These are phyloP conservation scores for Penicillium nucicola DNA, from an alignment of 495 filamentous ascomycete genomes.

Conservation along the genomic window DNA sequence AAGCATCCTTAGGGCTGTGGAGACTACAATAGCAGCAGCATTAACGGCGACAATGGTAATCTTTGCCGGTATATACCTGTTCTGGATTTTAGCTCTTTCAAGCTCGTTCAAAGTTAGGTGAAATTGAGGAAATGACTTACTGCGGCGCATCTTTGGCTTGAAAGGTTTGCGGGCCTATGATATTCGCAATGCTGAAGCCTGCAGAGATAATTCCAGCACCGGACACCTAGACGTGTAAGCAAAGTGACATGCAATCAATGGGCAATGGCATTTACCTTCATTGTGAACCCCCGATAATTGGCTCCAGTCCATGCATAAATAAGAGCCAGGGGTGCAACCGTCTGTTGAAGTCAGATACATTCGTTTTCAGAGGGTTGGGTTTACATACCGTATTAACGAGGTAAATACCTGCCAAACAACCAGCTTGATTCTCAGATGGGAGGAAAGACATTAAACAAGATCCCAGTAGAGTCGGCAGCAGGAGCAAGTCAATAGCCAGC, in stretches of 20 bases:
- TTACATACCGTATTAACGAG: conserved; percentile 49
- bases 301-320: conserved; percentile 45
- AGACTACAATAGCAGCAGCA: conserved; percentile 37
- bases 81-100: too few relatives aligned
- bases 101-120: too few relatives aligned
- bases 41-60: conserved; percentile 52
- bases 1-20: conserved; percentile 32
- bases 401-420: conserved; percentile 61
- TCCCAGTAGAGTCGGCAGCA: conserved; percentile 47
- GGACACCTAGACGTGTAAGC: conserved; percentile 10
- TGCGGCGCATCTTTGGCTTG: conserved; percentile 46
- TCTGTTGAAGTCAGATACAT: conserved; percentile 10
- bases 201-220: conserved; percentile 39
- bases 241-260: neutral
- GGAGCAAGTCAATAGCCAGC: conserved; percentile 38
- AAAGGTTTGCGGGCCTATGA: conserved; percentile 59
- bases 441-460: conserved; percentile 58
- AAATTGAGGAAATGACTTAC: conserved; percentile 19
- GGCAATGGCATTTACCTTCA: conserved; percentile 30
- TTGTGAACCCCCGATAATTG: conserved; percentile 42
- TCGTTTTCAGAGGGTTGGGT: neutral
- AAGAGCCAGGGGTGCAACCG: conserved; percentile 31
- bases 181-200: conserved; percentile 52
- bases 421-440: conserved; percentile 36
- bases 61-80: conserved; percentile 52